Evolutionary conservation across 768 basidiomycete species (phyloP).

Genomic region (Tricholoma flavovirens): DNA sequence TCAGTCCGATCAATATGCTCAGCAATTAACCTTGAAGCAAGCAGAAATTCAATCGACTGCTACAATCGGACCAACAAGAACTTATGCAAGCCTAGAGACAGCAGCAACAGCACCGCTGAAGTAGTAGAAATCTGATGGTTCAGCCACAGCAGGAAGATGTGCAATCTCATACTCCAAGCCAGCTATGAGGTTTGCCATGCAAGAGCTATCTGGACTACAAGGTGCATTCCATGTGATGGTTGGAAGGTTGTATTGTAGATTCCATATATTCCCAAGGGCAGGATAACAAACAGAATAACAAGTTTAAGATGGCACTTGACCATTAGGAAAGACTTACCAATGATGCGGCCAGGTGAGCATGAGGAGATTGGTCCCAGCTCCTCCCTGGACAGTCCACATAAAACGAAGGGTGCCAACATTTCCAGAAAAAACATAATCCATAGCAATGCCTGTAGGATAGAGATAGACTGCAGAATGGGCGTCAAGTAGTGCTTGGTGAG

Average conservation of each 20-base stretch:
- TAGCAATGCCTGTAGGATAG: conserved; percentile 21
- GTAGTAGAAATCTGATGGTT: conserved; percentile 32
- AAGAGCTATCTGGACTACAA: conserved; percentile 26
- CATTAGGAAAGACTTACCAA: conserved; percentile 14
- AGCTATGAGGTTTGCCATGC: conserved; percentile 21
- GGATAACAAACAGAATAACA: conserved; percentile 10
- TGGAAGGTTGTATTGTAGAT: conserved; percentile 23
- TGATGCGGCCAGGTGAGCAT: conserved; percentile 32
- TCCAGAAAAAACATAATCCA: conserved; percentile 25
- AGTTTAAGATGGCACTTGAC: not conserved
- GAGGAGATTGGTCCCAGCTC: conserved; percentile 21
- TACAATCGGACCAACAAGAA: not conserved
- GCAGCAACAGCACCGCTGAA: conserved; percentile 26
- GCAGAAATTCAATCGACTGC: not conserved
- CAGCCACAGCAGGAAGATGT: conserved; percentile 40
- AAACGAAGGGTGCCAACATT: conserved; percentile 25
- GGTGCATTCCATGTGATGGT: conserved; percentile 30
- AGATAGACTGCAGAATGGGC: conserved; percentile 26
- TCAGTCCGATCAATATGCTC: conserved; percentile 27
- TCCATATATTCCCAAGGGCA: conserved; percentile 26
- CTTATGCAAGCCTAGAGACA: conserved; percentile 26
- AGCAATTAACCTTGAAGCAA: conserved; percentile 22
- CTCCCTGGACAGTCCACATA: conserved; percentile 26
- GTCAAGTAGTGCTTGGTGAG: conserved; percentile 24
- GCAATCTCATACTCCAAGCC: conserved; percentile 42